Percentiles rank a stretch among this genome's conserved stretches.
Conservation (phyloP, 441 rosid species). For the Daphne laureola region DNA sequence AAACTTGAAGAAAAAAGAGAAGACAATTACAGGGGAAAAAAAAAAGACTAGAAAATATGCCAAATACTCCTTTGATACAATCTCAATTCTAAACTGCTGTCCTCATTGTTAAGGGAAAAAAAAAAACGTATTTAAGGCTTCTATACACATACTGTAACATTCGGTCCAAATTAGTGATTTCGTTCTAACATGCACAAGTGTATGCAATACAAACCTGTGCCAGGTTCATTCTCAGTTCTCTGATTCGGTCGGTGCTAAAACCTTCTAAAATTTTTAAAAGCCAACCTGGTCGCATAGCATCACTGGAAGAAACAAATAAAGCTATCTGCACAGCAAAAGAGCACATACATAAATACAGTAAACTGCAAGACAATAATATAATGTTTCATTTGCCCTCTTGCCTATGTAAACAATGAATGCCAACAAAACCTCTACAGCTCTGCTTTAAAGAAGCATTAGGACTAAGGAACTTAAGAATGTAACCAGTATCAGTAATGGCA, state of each 20-base stretch:
- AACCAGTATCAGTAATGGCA: no score
- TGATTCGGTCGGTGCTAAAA: slow-evolving; percentile 40
- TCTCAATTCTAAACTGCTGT: not conserved
- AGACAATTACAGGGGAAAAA: no score
- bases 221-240: slow-evolving; percentile 56
- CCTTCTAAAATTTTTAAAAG: slow-evolving; percentile 54
- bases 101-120: no score
- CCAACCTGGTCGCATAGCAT: slow-evolving; percentile 81
- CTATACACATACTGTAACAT: no score
- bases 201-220: slow-evolving; percentile 43
- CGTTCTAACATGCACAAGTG: no score
- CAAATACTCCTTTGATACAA: not conserved
- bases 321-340: slow-evolving; percentile 50
- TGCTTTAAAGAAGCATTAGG: no score
- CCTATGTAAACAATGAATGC: no score
- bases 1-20: not conserved
- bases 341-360: not conserved
- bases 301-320: slow-evolving; percentile 72
- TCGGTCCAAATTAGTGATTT: no score
- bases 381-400: no score
- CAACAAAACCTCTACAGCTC: no score
- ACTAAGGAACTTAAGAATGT: no score
- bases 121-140: no score
- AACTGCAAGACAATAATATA: slow-evolving; percentile 1
- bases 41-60: not conserved